Conservation (phyloP, 176 grass and related monocot species). For the Carex scoparia region DNA sequence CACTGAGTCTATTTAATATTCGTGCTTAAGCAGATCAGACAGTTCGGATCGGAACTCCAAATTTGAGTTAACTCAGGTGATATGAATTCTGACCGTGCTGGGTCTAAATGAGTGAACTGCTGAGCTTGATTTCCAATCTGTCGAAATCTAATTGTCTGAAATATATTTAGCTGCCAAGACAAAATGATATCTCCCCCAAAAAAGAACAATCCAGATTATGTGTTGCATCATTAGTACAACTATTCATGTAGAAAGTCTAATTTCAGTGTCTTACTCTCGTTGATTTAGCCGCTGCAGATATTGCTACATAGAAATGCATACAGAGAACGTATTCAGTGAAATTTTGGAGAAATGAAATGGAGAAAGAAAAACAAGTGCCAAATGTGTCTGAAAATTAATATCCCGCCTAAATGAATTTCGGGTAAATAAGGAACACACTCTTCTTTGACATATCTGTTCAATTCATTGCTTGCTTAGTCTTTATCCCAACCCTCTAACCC, state of each 20-base stretch:
- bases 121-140: too few relatives aligned
- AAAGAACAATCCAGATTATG: not conserved
- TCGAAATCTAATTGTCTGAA: too few relatives aligned
- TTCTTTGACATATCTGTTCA: not conserved
- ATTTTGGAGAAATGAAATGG: not conserved
- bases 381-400: too few relatives aligned
- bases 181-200: not conserved
- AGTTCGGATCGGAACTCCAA: too few relatives aligned
- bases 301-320: not conserved
- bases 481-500: not conserved
- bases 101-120: too few relatives aligned
- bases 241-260: not conserved
- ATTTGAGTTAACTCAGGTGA: too few relatives aligned
- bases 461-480: not conserved
- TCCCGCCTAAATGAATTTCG: slow-evolving; percentile 20
- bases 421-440: not conserved
- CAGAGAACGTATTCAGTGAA: not conserved
- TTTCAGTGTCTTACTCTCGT: not conserved
- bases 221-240: too few relatives aligned
- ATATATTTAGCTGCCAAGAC: not conserved
- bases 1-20: too few relatives aligned
- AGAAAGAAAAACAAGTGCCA: not conserved
- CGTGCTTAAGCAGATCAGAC: too few relatives aligned
- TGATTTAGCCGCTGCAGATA: not conserved
- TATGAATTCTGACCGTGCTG: too few relatives aligned